These are phyloP conservation scores for Echinosphaeria canescens DNA, from an alignment of 2,329 filamentous ascomycete species.

Conservation along the genomic window DNA sequence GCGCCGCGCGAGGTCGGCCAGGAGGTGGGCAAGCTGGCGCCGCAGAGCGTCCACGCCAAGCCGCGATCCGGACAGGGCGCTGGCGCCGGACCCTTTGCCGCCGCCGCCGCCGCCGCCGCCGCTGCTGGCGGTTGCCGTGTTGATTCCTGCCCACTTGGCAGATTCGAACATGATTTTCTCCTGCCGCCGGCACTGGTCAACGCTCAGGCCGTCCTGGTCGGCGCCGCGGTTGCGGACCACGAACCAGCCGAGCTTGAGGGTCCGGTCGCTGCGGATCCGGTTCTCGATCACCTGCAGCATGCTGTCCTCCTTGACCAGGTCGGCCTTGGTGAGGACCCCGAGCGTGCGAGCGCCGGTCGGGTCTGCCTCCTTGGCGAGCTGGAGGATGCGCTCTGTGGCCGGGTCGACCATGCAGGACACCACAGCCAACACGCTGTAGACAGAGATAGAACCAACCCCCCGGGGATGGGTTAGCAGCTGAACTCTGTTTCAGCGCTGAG, in stretches of 20 bases:
- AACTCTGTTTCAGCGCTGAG: not conserved
- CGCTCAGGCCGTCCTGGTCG: conserved; percentile 13
- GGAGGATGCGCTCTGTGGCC: conserved; percentile 16
- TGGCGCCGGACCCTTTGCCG: too few species aligned
- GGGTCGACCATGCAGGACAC: conserved; percentile 15
- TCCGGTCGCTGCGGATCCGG: conserved; percentile 16
- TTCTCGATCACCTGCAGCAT: conserved; percentile 16
- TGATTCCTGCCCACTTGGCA: conserved; percentile 12
- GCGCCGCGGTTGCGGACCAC: conserved; percentile 23
- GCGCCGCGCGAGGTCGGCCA: conserved; percentile 16
- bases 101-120: too few species aligned
- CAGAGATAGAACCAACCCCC: too few species aligned
- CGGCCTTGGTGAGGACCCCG: conserved; percentile 35
- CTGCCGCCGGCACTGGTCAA: conserved; percentile 9
- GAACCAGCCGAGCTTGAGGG: conserved; percentile 22
- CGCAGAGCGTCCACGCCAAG: conserved; percentile 13
- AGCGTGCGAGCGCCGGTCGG: conserved; percentile 17
- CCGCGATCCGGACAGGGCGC: too few species aligned
- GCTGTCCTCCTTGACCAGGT: conserved; percentile 22
- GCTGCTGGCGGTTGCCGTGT: too few species aligned
- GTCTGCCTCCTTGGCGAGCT: conserved; percentile 15
- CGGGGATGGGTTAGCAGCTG: not conserved
- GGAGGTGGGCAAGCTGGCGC: conserved; percentile 12
- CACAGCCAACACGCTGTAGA: conserved; percentile 24
- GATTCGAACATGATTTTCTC: conserved; percentile 16